phyloP scores from a whole-genome alignment of 202 grass and related monocot genomes.

The Schoenoplectus triqueter region DNA sequence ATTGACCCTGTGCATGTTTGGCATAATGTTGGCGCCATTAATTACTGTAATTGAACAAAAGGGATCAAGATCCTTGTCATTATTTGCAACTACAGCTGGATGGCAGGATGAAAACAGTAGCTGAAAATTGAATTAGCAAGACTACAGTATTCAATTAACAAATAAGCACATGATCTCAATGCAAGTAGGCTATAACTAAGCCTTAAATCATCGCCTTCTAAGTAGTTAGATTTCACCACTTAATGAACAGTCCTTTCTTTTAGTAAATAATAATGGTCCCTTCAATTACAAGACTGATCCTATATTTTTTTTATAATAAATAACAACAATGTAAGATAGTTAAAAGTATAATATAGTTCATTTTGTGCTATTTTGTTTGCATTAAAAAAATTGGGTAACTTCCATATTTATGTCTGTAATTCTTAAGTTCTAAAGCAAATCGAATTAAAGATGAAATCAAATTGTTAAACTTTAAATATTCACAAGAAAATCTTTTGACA shows the following conservation, averaged over 20 bases:
- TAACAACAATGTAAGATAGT: no score
- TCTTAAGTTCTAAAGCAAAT: no score
- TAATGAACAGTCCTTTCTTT: not conserved
- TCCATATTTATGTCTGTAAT: no score
- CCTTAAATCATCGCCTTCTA: slow-evolving; percentile 24
- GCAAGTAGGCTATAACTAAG: not conserved
- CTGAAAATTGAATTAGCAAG: slow-evolving; percentile 14
- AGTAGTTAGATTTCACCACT: slow-evolving; percentile 15
- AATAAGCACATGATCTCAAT: not conserved
- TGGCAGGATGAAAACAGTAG: not conserved
- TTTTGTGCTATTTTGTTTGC: no score
- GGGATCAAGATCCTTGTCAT: not conserved
- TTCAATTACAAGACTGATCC: not conserved
- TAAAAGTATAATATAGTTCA: no score
- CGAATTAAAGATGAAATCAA: no score
- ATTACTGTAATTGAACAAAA: slow-evolving; percentile 2
- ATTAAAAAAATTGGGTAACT: no score
- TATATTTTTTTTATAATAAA: not conserved
- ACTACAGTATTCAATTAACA: not conserved
- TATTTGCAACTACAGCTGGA: slow-evolving; percentile 5
- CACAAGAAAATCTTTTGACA: no score
- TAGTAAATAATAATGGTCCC: not conserved
- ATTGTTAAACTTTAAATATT: no score
- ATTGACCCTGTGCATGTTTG: slow-evolving; percentile 15
- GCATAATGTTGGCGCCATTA: slow-evolving; percentile 7